Conservation (phyloP, 768 basidiomycete genomes). For the Leccinum subgranulosum region DNA sequence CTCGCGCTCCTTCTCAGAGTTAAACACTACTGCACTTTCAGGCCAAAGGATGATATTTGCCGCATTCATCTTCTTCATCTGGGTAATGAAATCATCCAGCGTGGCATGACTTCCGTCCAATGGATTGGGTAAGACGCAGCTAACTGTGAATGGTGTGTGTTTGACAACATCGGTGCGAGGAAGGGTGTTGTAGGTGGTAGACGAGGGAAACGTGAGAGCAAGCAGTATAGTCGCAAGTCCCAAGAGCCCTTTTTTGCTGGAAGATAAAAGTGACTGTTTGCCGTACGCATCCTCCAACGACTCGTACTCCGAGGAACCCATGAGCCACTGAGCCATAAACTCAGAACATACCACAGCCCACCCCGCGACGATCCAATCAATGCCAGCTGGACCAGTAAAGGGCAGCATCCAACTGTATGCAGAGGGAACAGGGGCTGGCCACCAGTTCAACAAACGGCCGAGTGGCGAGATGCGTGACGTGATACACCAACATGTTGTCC, state of each 20-base stretch:
- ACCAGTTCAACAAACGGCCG: constrained; percentile 71
- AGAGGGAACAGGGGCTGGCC: constrained; percentile 46
- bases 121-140: constrained; percentile 61
- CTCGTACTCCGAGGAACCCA: constrained; percentile 36
- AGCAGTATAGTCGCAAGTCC: constrained; percentile 41
- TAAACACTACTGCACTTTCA: constrained; percentile 72
- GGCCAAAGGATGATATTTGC: constrained; percentile 76
- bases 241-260: constrained; percentile 27
- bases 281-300: constrained; percentile 4
- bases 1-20: constrained; percentile 44
- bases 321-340: constrained; percentile 52
- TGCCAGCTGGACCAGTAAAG: constrained; percentile 52
- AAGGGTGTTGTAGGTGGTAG: constrained; percentile 41
- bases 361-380: constrained; percentile 73
- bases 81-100: constrained; percentile 60
- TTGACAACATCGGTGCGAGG: constrained; percentile 29
- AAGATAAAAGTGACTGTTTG: constrained; percentile 13
- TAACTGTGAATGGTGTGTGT: constrained; percentile 60
- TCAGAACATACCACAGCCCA: constrained; percentile 71
- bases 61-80: constrained; percentile 44
- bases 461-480: constrained; percentile 58
- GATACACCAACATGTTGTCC: constrained; percentile 60
- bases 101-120: constrained; percentile 41
- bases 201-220: constrained; percentile 55
- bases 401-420: constrained; percentile 67